These are phyloP conservation scores for Rhodosporidiobolus odoratus DNA, from an alignment of 768 basidiomycete species.

Conservation along the genomic window DNA sequence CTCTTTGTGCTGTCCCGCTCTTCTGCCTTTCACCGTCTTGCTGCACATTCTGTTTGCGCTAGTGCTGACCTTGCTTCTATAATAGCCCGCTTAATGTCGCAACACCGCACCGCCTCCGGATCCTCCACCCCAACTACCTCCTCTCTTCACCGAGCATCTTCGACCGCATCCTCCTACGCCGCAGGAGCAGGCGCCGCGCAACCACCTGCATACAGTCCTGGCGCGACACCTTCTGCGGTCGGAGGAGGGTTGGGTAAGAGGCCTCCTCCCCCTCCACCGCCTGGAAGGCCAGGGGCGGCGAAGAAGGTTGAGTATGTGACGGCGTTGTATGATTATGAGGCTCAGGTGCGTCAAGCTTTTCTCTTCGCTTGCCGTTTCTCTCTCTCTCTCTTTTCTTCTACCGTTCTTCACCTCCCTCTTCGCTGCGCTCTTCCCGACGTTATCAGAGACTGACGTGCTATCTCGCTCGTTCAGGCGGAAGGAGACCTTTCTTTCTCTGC, in stretches of 20 bases:
- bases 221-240: constrained; percentile 52
- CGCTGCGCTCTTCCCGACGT: not conserved
- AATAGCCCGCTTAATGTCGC: constrained; percentile 32
- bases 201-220: constrained; percentile 56
- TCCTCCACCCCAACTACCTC: constrained; percentile 28
- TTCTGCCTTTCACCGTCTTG: constrained; percentile 2
- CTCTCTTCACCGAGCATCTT: constrained; percentile 51
- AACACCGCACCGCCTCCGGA: constrained; percentile 33
- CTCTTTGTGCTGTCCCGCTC: not conserved
- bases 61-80: not conserved
- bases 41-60: not conserved
- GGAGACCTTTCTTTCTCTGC: constrained; percentile 85
- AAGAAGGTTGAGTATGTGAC: constrained; percentile 62
- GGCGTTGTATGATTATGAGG: constrained; percentile 88
- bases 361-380: not conserved
- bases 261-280: constrained; percentile 42
- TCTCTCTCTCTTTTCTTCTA: not conserved
- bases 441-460: not conserved
- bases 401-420: not conserved
- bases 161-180: constrained; percentile 47
- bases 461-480: constrained; percentile 57
- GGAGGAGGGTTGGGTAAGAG: constrained; percentile 44
- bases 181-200: constrained; percentile 41
- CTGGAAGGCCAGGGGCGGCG: constrained; percentile 36
- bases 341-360: constrained; percentile 45